Percentiles rank a stretch among this genome's conserved stretches.
These are phyloP conservation scores for Fraxinus pennsylvanica DNA, from an alignment of 257 asterid species.

Conservation along the genomic window DNA sequence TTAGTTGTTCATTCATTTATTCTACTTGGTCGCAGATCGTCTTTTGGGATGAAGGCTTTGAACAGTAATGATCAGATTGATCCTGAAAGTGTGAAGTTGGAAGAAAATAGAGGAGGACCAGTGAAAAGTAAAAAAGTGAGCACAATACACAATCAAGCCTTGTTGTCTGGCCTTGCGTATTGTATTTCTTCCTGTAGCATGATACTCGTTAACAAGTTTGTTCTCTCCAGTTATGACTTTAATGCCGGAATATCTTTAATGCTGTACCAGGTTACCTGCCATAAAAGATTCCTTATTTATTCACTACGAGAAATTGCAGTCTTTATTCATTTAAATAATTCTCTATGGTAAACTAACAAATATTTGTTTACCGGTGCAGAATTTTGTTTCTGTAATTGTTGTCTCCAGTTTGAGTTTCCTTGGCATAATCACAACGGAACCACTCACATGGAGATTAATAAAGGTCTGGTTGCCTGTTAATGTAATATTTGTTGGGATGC, in stretches of 20 bases:
- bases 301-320: conserved; percentile 1
- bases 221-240: conserved; percentile 85
- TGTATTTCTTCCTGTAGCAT: conserved; percentile 85
- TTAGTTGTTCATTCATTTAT: conserved; percentile 21
- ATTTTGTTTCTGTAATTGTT: conserved; percentile 71
- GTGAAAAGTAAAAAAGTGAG: conserved; percentile 40
- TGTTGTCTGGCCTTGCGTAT: conserved; percentile 78
- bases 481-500: conserved; percentile 94
- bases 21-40: conserved; percentile 40
- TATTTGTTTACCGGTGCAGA: conserved; percentile 54
- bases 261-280: conserved; percentile 80
- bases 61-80: conserved; percentile 49
- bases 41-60: conserved; percentile 53
- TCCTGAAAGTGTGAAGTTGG: conserved; percentile 55
- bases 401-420: conserved; percentile 61
- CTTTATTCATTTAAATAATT: conserved; percentile 22
- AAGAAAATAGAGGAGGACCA: conserved; percentile 45
- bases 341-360: conserved; percentile 18
- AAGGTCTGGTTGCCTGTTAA: conserved; percentile 97
- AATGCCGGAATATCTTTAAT: conserved; percentile 89
- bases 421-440: conserved; percentile 80
- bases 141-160: conserved; percentile 54
- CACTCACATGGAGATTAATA: conserved; percentile 84
- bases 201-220: conserved; percentile 90
- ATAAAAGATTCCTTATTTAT: conserved; percentile 18